Conservation (phyloP, 148 eudicot species). For the Fagopyrum homotropicum region DNA sequence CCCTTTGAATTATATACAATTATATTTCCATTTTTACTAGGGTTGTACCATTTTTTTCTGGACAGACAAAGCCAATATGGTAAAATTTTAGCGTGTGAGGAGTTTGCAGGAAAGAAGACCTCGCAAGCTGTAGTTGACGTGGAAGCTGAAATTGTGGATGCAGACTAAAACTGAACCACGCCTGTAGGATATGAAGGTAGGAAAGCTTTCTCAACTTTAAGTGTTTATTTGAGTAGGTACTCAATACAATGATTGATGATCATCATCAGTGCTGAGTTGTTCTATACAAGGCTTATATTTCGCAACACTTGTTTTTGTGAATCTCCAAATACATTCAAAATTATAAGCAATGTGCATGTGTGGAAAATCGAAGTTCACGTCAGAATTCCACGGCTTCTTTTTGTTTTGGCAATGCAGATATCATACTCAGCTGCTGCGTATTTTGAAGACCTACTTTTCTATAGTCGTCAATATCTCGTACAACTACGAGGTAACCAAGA, state of each 20-base stretch:
- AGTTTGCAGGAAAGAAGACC: slow-evolving; percentile 42
- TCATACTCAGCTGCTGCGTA: neutral
- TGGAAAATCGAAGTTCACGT: neutral
- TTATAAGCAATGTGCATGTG: neutral
- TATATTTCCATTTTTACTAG: neutral
- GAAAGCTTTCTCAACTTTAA: too few relatives aligned
- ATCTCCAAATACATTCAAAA: neutral
- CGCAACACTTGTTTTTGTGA: neutral
- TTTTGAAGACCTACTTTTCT: neutral
- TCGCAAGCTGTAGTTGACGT: slow-evolving; percentile 53
- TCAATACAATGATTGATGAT: neutral
- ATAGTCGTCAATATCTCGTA: neutral
- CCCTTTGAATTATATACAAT: neutral
- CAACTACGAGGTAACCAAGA: neutral
- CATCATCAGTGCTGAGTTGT: neutral
- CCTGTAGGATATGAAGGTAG: neutral
- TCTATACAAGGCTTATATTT: neutral
- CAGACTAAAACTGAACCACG: slow-evolving; percentile 35
- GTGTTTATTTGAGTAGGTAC: neutral
- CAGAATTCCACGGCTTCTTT: neutral
- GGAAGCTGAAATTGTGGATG: slow-evolving; percentile 82
- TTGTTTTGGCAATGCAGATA: slow-evolving; percentile 6
- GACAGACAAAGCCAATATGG: neutral
- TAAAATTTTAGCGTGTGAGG: neutral
- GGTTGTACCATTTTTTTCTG: neutral